Conservation (phyloP, 257 asterid species). For the Datura wrightii region DNA sequence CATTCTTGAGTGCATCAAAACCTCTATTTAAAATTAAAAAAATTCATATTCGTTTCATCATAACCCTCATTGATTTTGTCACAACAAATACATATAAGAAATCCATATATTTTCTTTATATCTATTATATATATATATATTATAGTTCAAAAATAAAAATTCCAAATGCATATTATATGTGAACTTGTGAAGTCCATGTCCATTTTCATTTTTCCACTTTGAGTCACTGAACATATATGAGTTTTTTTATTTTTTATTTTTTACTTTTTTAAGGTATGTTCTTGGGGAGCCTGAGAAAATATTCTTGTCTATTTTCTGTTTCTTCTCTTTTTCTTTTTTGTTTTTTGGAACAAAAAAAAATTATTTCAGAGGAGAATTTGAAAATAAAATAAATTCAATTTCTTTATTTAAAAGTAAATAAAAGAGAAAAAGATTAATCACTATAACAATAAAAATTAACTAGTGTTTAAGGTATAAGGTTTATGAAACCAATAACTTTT, state of each 20-base stretch:
- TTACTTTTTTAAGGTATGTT: not conserved
- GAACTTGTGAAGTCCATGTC: not conserved
- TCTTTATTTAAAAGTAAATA: not conserved
- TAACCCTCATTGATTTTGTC: too few species aligned
- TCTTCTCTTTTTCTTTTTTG: not conserved
- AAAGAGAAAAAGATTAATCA: too few species aligned
- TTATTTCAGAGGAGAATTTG: not conserved
- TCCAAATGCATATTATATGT: slow-evolving; percentile 13
- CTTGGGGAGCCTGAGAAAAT: not conserved
- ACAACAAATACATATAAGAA: too few species aligned
- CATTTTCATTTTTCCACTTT: not conserved
- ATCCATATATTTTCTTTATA: too few species aligned
- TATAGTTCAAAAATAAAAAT: not conserved
- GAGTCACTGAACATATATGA: not conserved
- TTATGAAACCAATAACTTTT: too few species aligned
- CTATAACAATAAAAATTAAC: too few species aligned
- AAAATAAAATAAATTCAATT: not conserved
- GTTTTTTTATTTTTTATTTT: too few species aligned
- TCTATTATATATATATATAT: too few species aligned
- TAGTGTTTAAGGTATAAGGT: too few species aligned
- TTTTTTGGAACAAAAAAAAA: not conserved
- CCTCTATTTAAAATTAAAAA: not conserved
- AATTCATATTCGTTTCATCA: too few species aligned
- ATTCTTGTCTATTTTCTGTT: slow-evolving; percentile 19
- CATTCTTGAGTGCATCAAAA: too few species aligned